phyloP scores from a whole-genome alignment of 2,329 filamentous ascomycete species.

The Ascochyta rabiei region DNA sequence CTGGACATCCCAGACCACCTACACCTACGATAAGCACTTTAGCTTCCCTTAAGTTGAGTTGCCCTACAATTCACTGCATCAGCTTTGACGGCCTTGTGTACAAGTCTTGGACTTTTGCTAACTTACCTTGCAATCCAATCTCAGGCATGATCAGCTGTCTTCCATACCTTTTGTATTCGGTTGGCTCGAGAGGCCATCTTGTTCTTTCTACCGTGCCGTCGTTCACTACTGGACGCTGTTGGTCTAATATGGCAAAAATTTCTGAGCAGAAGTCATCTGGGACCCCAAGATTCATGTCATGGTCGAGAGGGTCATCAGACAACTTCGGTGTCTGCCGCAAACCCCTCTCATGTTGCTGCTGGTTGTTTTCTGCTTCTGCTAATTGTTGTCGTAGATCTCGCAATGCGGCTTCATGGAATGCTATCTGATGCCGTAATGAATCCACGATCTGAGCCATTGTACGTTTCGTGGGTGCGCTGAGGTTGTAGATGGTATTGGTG shows the following conservation, averaged over 20 bases:
- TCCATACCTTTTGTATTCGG: slow-evolving; percentile 87
- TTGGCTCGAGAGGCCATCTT: slow-evolving; percentile 69
- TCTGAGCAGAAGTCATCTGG: slow-evolving; percentile 53
- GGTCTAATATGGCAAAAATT: slow-evolving; percentile 46
- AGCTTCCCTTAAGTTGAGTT: slow-evolving; percentile 72
- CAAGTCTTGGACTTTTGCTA: too few relatives aligned
- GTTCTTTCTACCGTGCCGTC: background rate
- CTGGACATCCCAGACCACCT: slow-evolving; percentile 89
- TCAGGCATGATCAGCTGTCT: slow-evolving; percentile 88
- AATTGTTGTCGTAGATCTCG: slow-evolving; percentile 50
- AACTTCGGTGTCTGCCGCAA: slow-evolving; percentile 26
- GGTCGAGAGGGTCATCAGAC: slow-evolving; percentile 34
- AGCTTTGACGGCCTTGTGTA: background rate
- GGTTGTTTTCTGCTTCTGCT: slow-evolving; percentile 49
- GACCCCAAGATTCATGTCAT: slow-evolving; percentile 50
- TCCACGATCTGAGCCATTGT: slow-evolving; percentile 32
- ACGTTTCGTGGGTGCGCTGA: background rate
- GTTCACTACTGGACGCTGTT: slow-evolving; percentile 7
- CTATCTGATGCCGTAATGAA: slow-evolving; percentile 52
- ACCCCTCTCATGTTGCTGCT: slow-evolving; percentile 32
- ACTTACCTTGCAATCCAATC: slow-evolving; percentile 73
- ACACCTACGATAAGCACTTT: slow-evolving; percentile 83
- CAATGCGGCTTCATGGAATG: slow-evolving; percentile 51
- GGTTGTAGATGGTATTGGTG: slow-evolving; percentile 3
- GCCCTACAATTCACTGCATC: slow-evolving; percentile 59